Base-by-base conservation (phyloP, 805 yeast species). In the Kazachstania africana region DNA sequence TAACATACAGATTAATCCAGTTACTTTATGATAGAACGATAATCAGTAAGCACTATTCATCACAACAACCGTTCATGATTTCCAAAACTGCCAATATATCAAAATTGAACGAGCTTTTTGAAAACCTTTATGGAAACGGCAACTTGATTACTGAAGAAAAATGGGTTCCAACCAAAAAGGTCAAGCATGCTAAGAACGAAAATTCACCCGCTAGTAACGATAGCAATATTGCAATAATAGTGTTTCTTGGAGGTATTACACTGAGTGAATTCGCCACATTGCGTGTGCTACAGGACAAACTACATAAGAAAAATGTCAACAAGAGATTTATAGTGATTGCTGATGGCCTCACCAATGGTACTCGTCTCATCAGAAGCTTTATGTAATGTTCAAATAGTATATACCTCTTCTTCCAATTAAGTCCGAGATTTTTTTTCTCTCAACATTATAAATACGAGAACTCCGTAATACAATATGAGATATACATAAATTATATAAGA, bases 161-260 rank as follows among this genome's bases (percentile, higher is more conserved):
- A 8, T 53, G 57, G 57, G 40, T 45, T 15, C 44, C 45, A 19
- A 19, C 6, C 10, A 10, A 8, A 19, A 6, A 10, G 9, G 10
- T 19, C 10, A 19, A 19, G 10, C 22, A 19, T 8, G 16, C 29
- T 12, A 26, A 27, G 8, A 15, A 16, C 6, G 16, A 12, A 8
- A 21, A 27, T 15, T 33, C 32, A 16, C 20, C 9, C 12, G 27
- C 19, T 18, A 26, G 34, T 12, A 26, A 31, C 15, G n/a, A 23
- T 12, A 27, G 25, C 6, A 55, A 50, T 23, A 35, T 47, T 2
- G 51, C 55, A 36, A 47, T 83, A 37, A 43, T 82, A 31, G 70
- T 75, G 6, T 56, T 78, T 38, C 47, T 87, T 25, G 97, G 97
- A 10, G 97, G 98, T 1, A 60, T 87, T 6, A 83, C 96, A 0